Evolutionary conservation across 2,329 filamentous ascomycete species (phyloP), one percentile per base, ranked within the genome.

Genomic region (Hymenoscyphus occultus): DNA sequence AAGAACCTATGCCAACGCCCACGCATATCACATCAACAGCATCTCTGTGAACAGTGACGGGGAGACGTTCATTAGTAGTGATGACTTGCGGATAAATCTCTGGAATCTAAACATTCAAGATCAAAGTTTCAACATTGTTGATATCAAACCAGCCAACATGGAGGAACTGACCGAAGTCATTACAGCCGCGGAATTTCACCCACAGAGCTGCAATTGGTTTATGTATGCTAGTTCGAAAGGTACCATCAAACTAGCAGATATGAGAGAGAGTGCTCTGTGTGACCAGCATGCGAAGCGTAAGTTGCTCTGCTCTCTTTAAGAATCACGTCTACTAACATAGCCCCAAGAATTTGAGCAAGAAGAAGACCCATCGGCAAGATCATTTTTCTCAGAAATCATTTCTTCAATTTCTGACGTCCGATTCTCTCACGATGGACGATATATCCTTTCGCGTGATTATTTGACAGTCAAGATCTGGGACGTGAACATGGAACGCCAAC

Each of bases 1-100:
- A 73, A 90, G 94, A 80, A 97, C 94, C 48, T 99, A 98, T 78
- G 93, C 95, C 72, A 99, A 99, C 77, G 95, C 95, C 61, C 95
- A 99, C 78, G 95, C 95, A 71, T 99, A 99, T 78, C 95, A 99
- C 80, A 98, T 99, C 86, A 99, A 99, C 83, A 98, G 95, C 83
- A 99, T 99, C 78, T 98, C 95, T n/a, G 95, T 98, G 74, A 99
- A 99, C 83, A 98, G 94, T 77, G 95, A 99, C 77, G 95, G 94
- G 64, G 95, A 99, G 82, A 99, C 95, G 0, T 99, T 98, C 79
- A 97, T 99, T 80, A 97, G 93, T 82, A 97, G 93, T 77, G 95
- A 99, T 77, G 95, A 99, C 77, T 82, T 99, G 69, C 90, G 95
- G 69, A 96, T 99, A 83, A 99, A 99, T 78, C 83, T 99, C 64